A percentile compares a stretch with the other conserved stretches of the same genome.
These are phyloP conservation scores for Cicer chorassanicum DNA, from an alignment of 306 rosid genomes.

Conservation along the genomic window DNA sequence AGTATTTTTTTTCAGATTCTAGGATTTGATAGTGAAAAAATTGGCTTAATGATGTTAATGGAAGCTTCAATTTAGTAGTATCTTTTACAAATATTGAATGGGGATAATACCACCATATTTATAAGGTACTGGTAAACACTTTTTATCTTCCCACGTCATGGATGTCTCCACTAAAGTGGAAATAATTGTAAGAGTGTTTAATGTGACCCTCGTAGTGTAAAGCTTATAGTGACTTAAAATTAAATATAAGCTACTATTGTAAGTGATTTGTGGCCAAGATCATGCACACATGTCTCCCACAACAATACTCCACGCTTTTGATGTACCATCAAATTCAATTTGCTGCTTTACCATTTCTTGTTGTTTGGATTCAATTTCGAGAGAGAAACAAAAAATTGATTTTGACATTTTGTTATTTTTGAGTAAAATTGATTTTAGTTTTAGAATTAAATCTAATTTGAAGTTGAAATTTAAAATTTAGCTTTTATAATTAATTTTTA, in stretches of 20 bases:
- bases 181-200: slow-evolving; percentile 19
- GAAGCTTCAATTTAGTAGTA: too few species aligned
- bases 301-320: background rate
- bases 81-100: too few species aligned
- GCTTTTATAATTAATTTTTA: background rate
- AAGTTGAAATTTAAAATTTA: background rate
- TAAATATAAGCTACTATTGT: background rate
- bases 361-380: background rate
- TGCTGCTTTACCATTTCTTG: background rate
- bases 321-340: background rate
- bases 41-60: too few species aligned
- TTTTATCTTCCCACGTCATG: slow-evolving; percentile 17
- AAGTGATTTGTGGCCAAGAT: slow-evolving; percentile 1
- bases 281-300: background rate
- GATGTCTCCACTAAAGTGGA: slow-evolving; percentile 31
- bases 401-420: background rate
- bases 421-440: background rate
- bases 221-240: background rate
- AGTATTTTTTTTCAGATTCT: too few species aligned
- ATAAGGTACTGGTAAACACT: too few species aligned
- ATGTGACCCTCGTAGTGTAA: slow-evolving; percentile 2
- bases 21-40: too few species aligned
- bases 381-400: background rate
- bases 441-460: background rate
- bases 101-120: too few species aligned